Conservation (phyloP, 2,329 filamentous ascomycete species). For the Exutisphaerella laricina region DNA sequence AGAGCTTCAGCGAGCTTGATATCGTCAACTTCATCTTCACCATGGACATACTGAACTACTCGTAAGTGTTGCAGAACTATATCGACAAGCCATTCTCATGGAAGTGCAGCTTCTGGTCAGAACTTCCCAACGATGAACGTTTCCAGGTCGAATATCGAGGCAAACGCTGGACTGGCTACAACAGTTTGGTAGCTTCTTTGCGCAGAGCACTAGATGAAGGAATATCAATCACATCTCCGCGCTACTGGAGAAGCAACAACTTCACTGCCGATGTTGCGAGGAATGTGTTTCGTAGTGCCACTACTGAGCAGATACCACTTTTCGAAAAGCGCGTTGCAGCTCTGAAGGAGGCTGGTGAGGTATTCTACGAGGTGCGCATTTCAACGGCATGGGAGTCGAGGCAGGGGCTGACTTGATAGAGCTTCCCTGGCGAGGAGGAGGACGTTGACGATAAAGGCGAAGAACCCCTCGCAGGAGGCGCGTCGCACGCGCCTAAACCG, state of each 20-base stretch:
- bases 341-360: slow-evolving; percentile 72
- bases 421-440: slow-evolving; percentile 14
- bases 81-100: too few relatives aligned
- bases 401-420: slow-evolving; percentile 16
- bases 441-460: slow-evolving; percentile 7
- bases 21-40: slow-evolving; percentile 85
- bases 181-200: slow-evolving; percentile 82
- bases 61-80: too few relatives aligned
- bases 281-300: slow-evolving; percentile 80
- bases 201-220: slow-evolving; percentile 86
- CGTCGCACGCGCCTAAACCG: background rate
- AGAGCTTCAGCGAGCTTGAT: slow-evolving; percentile 29
- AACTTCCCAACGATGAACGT: slow-evolving; percentile 60
- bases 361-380: slow-evolving; percentile 49
- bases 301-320: slow-evolving; percentile 80
- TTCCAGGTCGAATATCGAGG: slow-evolving; percentile 80
- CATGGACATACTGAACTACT: slow-evolving; percentile 96
- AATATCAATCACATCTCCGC: slow-evolving; percentile 81
- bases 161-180: slow-evolving; percentile 87
- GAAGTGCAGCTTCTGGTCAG: slow-evolving; percentile 81
- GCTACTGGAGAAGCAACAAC: slow-evolving; percentile 61
- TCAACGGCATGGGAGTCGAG: too few relatives aligned
- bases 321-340: slow-evolving; percentile 71
- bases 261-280: slow-evolving; percentile 68
- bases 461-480: background rate